Conservation (phyloP, 2,329 filamentous ascomycete genomes). For the Fusarium buharicum region DNA sequence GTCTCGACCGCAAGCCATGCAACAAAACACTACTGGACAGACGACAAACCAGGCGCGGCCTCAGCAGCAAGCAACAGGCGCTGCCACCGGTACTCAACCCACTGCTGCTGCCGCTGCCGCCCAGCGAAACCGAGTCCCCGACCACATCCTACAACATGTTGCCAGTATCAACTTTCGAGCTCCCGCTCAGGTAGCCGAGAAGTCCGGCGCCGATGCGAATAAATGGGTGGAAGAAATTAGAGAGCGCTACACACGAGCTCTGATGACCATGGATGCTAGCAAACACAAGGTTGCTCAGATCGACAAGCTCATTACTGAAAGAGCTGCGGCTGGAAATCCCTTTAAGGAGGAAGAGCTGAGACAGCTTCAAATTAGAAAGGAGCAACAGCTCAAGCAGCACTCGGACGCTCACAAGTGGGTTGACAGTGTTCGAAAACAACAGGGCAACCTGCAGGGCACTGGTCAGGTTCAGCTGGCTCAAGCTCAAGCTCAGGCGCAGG, state of each 20-base stretch:
- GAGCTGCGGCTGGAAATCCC: constrained; percentile 55
- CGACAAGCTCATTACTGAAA: constrained; percentile 56
- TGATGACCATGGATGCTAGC: constrained; percentile 61
- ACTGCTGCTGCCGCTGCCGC: constrained; percentile 36
- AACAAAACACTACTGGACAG: constrained; percentile 37
- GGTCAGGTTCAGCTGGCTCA: constrained; percentile 41
- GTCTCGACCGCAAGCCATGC: constrained; percentile 38
- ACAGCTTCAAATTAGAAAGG: constrained; percentile 57
- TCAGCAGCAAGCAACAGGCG: constrained; percentile 25
- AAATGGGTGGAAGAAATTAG: constrained; percentile 63
- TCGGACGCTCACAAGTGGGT: constrained; percentile 61
- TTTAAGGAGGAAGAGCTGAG: constrained; percentile 61
- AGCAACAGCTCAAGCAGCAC: constrained; percentile 57
- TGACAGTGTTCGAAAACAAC: constrained; percentile 59
- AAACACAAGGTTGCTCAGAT: constrained; percentile 55
- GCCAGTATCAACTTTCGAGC: constrained; percentile 60
- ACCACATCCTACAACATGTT: constrained; percentile 59
- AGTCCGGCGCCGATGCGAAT: constrained; percentile 55
- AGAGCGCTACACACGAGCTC: constrained; percentile 58
- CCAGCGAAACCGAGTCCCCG: constrained; percentile 52
- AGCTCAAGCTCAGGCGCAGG: constrained; percentile 35
- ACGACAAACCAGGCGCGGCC: constrained; percentile 37
- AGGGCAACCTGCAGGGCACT: constrained; percentile 49
- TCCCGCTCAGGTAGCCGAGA: constrained; percentile 56
- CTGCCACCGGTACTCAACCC: constrained; percentile 19